Evolutionary conservation across 441 rosid genomes (phyloP).

Genomic region (Populus hybrid): DNA sequence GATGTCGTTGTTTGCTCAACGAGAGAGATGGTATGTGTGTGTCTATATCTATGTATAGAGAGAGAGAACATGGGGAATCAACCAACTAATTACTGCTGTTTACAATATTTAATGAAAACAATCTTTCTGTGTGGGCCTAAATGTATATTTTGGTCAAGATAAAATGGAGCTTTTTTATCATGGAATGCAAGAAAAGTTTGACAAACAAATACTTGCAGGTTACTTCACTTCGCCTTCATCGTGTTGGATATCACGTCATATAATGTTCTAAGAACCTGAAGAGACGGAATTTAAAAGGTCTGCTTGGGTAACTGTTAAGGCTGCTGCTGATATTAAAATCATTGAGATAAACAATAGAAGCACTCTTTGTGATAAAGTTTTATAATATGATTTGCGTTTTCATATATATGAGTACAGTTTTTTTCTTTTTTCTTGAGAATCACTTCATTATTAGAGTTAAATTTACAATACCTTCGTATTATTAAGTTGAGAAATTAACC

Average conservation of each 20-base stretch:
- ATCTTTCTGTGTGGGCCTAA: neutral
- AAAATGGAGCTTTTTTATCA: constrained; percentile 31
- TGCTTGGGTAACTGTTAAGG: neutral
- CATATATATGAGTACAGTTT: neutral
- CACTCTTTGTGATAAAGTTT: neutral
- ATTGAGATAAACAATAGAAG: too few relatives aligned
- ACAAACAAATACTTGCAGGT: constrained; percentile 32
- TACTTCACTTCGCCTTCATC: constrained; percentile 26
- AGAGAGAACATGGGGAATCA: neutral
- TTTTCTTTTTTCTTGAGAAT: neutral
- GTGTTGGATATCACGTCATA: constrained; percentile 34
- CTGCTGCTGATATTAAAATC: neutral
- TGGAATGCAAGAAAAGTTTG: constrained; percentile 21
- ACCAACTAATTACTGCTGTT: constrained; percentile 15
- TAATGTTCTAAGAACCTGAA: neutral
- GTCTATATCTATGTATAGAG: too few relatives aligned
- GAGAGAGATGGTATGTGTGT: neutral
- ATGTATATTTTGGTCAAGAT: constrained; percentile 4
- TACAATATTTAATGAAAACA: neutral
- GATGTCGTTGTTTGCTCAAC: constrained; percentile 15
- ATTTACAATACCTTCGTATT: too few relatives aligned
- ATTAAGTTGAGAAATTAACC: too few relatives aligned
- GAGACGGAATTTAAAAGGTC: too few relatives aligned
- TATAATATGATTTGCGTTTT: neutral
- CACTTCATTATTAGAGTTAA: neutral